phyloP scores from a whole-genome alignment of 2,329 filamentous ascomycete genomes.

The Paraphoma sp. region DNA sequence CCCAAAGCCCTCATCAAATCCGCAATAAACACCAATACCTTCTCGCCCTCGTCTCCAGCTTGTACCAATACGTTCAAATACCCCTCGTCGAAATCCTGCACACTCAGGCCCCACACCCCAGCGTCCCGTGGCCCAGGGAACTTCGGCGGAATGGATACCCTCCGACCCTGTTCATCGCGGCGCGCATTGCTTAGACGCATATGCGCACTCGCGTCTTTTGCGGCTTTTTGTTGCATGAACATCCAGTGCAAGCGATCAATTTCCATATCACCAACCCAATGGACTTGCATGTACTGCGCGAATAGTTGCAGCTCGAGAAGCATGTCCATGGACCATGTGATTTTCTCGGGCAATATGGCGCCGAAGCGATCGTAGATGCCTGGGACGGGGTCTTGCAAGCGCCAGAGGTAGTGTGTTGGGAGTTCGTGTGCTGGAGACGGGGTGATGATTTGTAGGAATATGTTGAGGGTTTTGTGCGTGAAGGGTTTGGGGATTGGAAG shows the following conservation, averaged over 20 bases:
- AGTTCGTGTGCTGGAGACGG: background rate
- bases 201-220: background rate
- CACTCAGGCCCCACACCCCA: background rate
- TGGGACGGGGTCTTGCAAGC: background rate
- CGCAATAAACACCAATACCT: background rate
- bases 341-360: background rate
- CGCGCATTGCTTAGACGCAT: background rate
- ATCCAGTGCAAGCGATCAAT: constrained; percentile 1
- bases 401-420: constrained; percentile 10
- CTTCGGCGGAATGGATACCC: background rate
- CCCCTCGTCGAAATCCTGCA: background rate
- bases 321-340: background rate
- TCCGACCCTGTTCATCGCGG: background rate
- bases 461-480: background rate
- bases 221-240: background rate
- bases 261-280: background rate
- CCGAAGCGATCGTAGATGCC: background rate
- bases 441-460: constrained; percentile 6
- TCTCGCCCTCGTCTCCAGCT: background rate
- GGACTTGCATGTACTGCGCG: background rate
- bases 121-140: background rate
- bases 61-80: background rate
- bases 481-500: background rate
- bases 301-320: background rate
- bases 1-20: background rate